Base-by-base conservation (phyloP, 495 filamentous ascomycete genomes). In the Penicillium daleae region DNA sequence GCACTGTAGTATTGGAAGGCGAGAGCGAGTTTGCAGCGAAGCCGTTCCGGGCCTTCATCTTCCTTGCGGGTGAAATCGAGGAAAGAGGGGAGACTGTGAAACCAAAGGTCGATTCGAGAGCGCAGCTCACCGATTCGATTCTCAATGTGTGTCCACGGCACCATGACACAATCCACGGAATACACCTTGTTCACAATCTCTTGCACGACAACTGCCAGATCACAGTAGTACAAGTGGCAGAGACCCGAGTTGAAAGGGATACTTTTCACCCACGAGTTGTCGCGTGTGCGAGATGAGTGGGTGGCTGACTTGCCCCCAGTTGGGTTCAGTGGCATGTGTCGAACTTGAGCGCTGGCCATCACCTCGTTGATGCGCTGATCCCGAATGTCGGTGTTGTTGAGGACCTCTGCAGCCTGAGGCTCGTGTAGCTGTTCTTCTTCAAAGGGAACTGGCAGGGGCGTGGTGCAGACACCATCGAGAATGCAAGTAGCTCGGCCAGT, bases 401-500 rank as follows among this genome's bases (percentile, higher is more conserved):
- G 67, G 29, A 79, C 33, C 55, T 76, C 67, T 6, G 71, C 56
- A 8, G 73, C 72, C 2, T 50, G 55, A 12, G 75, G 72, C 31
- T 78, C 74, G 8, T 69, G 67, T 31, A 83, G 66, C 17, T 71
- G 63, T 4, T 86, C 82, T 64, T 89, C 86, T 56, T 84, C 79
- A 37, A 87, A 74, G 12, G 86, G 83, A 15, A 84, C 57, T 2
- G 88, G 87, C 63, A 88, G 70, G n/a, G 88, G 85, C 4, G 82
- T 80, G 48, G 85, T 85, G 66, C 84, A 87, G 62, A 86, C 78
- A 40, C 77, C 79, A 63, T 87, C 83, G 27, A 79, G 76, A 31
- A 89, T 85, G 54, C 81, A 83, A 35, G 82, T 83, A 8, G 86
- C 80, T n/a, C 88, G 81, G n/a, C 88, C 88, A 9, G 86, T 89